phyloP scores from a whole-genome alignment of 768 basidiomycete species.

The Termitomyces bulborhizus region DNA sequence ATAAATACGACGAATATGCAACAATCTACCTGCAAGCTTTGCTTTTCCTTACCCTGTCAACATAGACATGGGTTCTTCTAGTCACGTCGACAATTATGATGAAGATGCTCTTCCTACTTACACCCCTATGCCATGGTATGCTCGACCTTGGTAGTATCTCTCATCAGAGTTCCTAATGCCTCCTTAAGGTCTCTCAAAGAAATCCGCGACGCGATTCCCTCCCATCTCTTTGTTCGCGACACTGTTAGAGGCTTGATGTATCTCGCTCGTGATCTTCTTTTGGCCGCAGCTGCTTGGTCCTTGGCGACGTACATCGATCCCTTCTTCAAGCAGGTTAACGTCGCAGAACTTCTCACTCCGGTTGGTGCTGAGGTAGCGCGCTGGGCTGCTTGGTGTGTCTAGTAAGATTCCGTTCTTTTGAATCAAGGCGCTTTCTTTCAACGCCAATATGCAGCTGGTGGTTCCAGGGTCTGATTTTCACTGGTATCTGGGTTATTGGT shows the following conservation, averaged over 20 bases:
- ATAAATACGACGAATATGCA: conserved; percentile 7
- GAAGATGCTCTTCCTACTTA: conserved; percentile 37
- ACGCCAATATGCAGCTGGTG: conserved; percentile 38
- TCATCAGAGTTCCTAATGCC: not conserved
- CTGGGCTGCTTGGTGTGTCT: conserved; percentile 39
- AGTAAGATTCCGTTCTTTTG: conserved; percentile 26
- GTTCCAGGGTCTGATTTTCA: conserved; percentile 53
- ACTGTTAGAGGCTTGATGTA: conserved; percentile 34
- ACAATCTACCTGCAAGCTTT: not conserved
- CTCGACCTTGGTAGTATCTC: not conserved
- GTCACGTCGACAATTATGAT: conserved; percentile 19
- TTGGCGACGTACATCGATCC: conserved; percentile 39
- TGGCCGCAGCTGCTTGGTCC: conserved; percentile 37
- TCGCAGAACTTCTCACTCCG: conserved; percentile 21
- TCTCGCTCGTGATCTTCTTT: conserved; percentile 38
- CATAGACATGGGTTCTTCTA: conserved; percentile 11
- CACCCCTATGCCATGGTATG: conserved; percentile 42
- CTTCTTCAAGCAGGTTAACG: conserved; percentile 23
- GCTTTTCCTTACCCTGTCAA: conserved; percentile 5
- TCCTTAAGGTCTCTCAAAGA: conserved; percentile 38
- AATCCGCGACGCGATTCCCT: conserved; percentile 43
- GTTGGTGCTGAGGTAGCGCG: conserved; percentile 29
- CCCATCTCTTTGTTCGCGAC: conserved; percentile 37
- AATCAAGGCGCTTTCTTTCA: not conserved
- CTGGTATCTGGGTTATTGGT: conserved; percentile 55